A percentile compares a stretch with the other conserved stretches of the same genome.
Evolutionary conservation across 148 eudicot genomes (phyloP).

Genomic region (Camellia lanceoleosa): DNA sequence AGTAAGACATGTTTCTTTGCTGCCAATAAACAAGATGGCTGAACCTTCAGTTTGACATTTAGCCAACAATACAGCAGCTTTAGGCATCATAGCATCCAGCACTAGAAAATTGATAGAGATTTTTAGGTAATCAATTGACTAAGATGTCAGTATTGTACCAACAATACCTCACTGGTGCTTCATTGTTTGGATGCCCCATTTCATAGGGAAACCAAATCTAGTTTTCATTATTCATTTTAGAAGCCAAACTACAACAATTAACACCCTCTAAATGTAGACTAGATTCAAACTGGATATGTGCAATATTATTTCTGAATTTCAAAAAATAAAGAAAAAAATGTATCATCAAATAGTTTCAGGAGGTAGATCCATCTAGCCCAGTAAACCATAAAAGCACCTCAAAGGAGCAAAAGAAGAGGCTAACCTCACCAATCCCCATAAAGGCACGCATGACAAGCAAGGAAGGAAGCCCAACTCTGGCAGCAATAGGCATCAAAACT

Average conservation of each 20-base stretch:
- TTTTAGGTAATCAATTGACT: not conserved
- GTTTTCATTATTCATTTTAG: not conserved
- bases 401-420: conserved; percentile 21
- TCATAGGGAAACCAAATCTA: not conserved
- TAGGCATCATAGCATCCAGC: conserved; percentile 7
- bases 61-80: not conserved
- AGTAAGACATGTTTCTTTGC: not conserved
- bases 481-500: conserved; percentile 91
- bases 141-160: not conserved
- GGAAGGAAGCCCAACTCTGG: conserved; percentile 77
- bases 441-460: conserved; percentile 85
- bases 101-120: not conserved
- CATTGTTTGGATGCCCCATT: not conserved
- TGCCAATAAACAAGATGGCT: not conserved
- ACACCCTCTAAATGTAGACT: not conserved
- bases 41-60: not conserved
- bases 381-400: not conserved
- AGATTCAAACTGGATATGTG: not conserved
- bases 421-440: conserved; percentile 99
- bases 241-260: not conserved
- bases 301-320: not conserved
- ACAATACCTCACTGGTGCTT: not conserved
- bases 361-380: not conserved
- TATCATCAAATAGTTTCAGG: not conserved
- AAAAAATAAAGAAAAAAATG: not conserved